phyloP scores from a whole-genome alignment of 768 basidiomycete species.

The Mycena latifolia region DNA sequence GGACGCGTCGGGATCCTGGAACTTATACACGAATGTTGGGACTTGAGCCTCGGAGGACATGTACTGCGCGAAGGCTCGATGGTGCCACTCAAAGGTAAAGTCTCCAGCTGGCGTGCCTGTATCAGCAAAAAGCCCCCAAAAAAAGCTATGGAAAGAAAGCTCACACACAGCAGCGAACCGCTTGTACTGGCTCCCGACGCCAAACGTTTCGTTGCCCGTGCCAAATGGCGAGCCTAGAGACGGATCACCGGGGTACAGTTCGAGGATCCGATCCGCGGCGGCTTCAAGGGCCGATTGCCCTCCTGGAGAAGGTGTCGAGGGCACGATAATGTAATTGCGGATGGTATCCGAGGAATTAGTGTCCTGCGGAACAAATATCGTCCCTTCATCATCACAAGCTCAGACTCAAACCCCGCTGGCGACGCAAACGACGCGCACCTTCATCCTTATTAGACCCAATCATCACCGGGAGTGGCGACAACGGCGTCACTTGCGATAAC shows the following conservation, averaged over 20 bases:
- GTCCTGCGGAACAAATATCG: conserved; percentile 46
- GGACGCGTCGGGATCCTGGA: conserved; percentile 34
- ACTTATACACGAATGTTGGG: conserved; percentile 31
- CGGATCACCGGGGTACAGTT: conserved; percentile 57
- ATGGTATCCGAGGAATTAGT: conserved; percentile 43
- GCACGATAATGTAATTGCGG: conserved; percentile 41
- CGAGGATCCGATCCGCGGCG: conserved; percentile 43
- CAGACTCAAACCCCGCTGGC: background rate
- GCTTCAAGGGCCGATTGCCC: conserved; percentile 36
- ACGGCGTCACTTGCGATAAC: conserved; percentile 48
- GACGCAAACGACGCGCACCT: conserved; percentile 47
- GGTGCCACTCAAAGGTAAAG: conserved; percentile 32
- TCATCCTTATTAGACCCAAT: conserved; percentile 60
- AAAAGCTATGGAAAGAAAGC: background rate
- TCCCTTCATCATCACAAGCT: conserved; percentile 43
- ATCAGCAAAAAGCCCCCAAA: background rate
- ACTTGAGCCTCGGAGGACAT: conserved; percentile 11
- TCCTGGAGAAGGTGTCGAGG: conserved; percentile 45
- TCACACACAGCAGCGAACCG: conserved; percentile 43
- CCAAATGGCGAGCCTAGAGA: conserved; percentile 59
- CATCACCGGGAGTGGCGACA: conserved; percentile 56
- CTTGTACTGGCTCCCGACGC: conserved; percentile 48
- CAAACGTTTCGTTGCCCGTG: conserved; percentile 61
- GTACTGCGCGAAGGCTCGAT: conserved; percentile 23
- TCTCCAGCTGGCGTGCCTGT: conserved; percentile 39